Conservation (phyloP, 768 basidiomycete species). For the Mycena amicta region DNA sequence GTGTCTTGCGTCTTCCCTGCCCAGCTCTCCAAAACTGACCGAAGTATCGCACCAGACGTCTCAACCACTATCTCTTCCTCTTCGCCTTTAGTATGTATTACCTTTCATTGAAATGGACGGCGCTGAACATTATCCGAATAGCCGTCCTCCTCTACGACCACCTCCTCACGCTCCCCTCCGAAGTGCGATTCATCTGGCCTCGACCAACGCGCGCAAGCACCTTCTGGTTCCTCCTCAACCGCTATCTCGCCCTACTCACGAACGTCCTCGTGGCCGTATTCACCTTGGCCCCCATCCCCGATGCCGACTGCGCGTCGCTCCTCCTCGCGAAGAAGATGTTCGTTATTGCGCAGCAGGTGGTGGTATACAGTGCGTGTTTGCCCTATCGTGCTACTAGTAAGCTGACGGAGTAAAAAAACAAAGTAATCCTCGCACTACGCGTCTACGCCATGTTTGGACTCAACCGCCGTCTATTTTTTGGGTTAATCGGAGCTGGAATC, state of each 20-base stretch:
- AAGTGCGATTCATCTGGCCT: conserved; percentile 8
- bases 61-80: neutral
- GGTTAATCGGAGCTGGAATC: neutral
- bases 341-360: conserved; percentile 1
- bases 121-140: neutral
- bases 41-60: neutral
- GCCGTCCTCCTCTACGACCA: conserved; percentile 9
- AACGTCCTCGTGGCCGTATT: neutral
- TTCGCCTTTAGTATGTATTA: neutral
- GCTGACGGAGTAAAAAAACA: no score
- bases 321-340: neutral
- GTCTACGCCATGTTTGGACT: conserved; percentile 13
- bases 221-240: conserved; percentile 7
- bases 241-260: conserved; percentile 1
- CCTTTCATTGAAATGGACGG: no score
- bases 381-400: neutral
- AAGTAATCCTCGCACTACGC: conserved; percentile 6
- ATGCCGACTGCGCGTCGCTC: neutral
- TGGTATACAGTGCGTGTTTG: neutral
- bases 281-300: neutral
- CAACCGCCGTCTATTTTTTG: neutral
- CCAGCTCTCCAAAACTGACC: neutral
- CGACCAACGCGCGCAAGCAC: neutral
- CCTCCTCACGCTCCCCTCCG: conserved; percentile 11
- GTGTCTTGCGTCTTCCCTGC: neutral